Evolutionary conservation across 352 stramenopile genomes (phyloP).

Genomic region (Globisporangium ultimum): DNA sequence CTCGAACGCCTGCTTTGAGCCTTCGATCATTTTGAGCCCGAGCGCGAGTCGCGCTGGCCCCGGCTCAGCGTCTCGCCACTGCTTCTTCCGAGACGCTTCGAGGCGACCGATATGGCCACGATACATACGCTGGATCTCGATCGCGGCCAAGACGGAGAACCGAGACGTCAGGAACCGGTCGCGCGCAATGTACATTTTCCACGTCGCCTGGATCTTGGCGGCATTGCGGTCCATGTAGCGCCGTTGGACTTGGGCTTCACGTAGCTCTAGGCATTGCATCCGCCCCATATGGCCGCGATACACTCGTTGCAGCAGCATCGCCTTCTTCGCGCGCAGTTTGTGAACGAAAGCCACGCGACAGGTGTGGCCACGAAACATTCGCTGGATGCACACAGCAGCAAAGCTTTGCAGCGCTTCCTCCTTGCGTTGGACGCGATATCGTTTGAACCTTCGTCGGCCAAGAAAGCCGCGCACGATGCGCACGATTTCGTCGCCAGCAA

Average conservation of each 20-base stretch:
- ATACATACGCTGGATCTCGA: conserved; percentile 90
- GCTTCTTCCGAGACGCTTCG: conserved; percentile 58
- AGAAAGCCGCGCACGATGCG: conserved; percentile 57
- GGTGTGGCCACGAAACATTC: conserved; percentile 58
- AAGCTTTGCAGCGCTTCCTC: conserved; percentile 19
- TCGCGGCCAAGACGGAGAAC: conserved; percentile 71
- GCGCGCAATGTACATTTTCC: conserved; percentile 78
- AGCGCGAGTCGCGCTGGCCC: conserved; percentile 88
- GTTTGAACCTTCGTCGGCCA: conserved; percentile 45
- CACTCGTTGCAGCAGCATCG: conserved; percentile 55
- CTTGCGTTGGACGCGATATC: conserved; percentile 17
- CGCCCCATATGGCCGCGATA: conserved; percentile 69
- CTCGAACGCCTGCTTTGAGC: conserved; percentile 91
- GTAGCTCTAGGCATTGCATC: conserved; percentile 29
- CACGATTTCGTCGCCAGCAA: conserved; percentile 62
- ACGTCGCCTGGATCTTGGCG: conserved; percentile 85
- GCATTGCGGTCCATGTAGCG: conserved; percentile 55
- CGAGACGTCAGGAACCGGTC: conserved; percentile 64
- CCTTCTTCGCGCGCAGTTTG: conserved; percentile 45
- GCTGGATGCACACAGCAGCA: conserved; percentile 54
- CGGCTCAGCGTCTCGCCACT: conserved; percentile 85
- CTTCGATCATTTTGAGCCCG: conserved; percentile 90
- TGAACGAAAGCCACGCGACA: conserved; percentile 45
- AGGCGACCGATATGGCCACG: conserved; percentile 78
- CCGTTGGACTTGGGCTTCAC: conserved; percentile 34